Evolutionary conservation across 179 eudicot species (phyloP).

Genomic region (Camellia oleifera): DNA sequence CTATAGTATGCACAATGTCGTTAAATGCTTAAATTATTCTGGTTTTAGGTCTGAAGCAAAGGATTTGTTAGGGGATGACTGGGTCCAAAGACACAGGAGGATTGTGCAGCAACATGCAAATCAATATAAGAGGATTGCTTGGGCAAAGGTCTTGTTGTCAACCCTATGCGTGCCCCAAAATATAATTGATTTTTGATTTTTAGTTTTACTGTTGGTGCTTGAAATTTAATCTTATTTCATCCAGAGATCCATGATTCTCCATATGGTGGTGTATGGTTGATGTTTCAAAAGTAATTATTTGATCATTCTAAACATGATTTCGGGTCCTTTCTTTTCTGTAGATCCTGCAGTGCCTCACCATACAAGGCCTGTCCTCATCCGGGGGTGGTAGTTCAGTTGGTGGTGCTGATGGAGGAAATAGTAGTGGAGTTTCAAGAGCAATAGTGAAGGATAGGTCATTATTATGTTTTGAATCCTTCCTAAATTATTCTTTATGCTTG

Average conservation of each 20-base stretch:
- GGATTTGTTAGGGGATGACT: conserved; percentile 91
- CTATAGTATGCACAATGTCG: conserved; percentile 4
- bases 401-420: conserved; percentile 68
- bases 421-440: conserved; percentile 88
- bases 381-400: conserved; percentile 56
- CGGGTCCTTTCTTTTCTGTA: conserved; percentile 21
- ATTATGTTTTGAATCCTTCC: not conserved
- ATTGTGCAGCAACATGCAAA: conserved; percentile 97
- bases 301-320: not conserved
- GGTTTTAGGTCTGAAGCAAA: conserved; percentile 84
- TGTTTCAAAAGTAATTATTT: not conserved
- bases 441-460: conserved; percentile 70
- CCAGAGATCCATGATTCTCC: not conserved
- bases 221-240: not conserved
- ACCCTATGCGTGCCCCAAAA: not conserved
- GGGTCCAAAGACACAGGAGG: conserved; percentile 99
- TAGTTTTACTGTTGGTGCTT: conserved; percentile 4
- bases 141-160: conserved; percentile 73
- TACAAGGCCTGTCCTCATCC: conserved; percentile 86
- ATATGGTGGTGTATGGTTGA: not conserved
- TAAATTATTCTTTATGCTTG: not conserved
- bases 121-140: conserved; percentile 93
- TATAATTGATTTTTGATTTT: conserved; percentile 6
- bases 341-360: conserved; percentile 79
- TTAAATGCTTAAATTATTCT: conserved; percentile 19